Conservation (phyloP, 1,284 basidiomycete genomes). For the Ustilago esculenta region DNA sequence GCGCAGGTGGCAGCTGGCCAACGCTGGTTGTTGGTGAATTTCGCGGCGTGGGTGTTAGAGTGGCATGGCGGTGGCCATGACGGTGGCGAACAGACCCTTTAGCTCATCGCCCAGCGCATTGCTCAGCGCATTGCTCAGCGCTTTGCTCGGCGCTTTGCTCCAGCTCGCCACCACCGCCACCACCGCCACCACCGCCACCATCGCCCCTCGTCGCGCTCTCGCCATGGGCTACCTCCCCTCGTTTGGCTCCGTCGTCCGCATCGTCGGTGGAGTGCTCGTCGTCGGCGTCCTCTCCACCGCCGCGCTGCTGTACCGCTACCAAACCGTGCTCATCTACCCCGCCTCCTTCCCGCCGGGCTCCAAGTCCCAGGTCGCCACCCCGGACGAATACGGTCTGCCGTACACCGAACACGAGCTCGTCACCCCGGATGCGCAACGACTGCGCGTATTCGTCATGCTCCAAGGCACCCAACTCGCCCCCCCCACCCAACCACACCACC, state of each 20-base stretch:
- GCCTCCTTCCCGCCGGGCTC: slow-evolving; percentile 59
- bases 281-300: slow-evolving; percentile 57
- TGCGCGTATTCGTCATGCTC: slow-evolving; percentile 60
- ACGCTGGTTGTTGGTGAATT: too few relatives aligned
- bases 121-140: too few relatives aligned
- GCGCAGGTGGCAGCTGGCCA: too few relatives aligned
- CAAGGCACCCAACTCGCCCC: slow-evolving; percentile 43
- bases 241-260: slow-evolving; percentile 32
- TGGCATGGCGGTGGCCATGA: too few relatives aligned
- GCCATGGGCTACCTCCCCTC: slow-evolving; percentile 47
- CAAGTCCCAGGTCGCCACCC: slow-evolving; percentile 56
- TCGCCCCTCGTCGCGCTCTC: neutral
- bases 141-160: too few relatives aligned
- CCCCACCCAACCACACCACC: slow-evolving; percentile 13
- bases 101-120: too few relatives aligned
- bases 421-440: slow-evolving; percentile 59
- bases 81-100: too few relatives aligned
- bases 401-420: slow-evolving; percentile 55
- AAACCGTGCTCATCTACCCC: slow-evolving; percentile 63
- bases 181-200: too few relatives aligned
- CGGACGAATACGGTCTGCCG: slow-evolving; percentile 59
- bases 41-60: too few relatives aligned
- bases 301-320: slow-evolving; percentile 63
- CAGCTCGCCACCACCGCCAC: too few relatives aligned
- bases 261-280: slow-evolving; percentile 49